phyloP scores from a whole-genome alignment of 495 filamentous ascomycete genomes.

The Beverwykella pulmonaria region DNA sequence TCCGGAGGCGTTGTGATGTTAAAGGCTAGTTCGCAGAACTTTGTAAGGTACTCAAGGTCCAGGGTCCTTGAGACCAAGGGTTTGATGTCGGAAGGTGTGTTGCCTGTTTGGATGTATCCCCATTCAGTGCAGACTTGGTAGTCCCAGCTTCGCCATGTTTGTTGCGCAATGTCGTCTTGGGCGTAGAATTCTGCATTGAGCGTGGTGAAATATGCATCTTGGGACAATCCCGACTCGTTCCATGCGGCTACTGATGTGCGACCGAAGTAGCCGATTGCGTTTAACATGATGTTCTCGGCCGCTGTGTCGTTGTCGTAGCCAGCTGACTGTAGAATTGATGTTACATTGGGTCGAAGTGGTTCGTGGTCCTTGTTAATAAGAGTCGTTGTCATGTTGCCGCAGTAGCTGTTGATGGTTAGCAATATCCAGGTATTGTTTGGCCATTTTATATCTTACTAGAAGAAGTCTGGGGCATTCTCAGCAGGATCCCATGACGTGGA shows the following conservation, averaged over 20 bases:
- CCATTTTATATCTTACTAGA: slow-evolving; percentile 39
- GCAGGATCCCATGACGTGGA: slow-evolving; percentile 62
- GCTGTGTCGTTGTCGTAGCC: slow-evolving; percentile 58
- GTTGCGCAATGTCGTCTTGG: slow-evolving; percentile 53
- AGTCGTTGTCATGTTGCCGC: slow-evolving; percentile 56
- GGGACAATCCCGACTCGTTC: slow-evolving; percentile 42
- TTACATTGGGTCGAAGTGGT: slow-evolving; percentile 46
- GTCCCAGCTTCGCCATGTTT: slow-evolving; percentile 40
- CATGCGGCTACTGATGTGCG: slow-evolving; percentile 47
- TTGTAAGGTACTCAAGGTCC: slow-evolving; percentile 55
- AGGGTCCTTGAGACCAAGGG: slow-evolving; percentile 68
- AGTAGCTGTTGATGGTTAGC: slow-evolving; percentile 58
- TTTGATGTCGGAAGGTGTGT: slow-evolving; percentile 57
- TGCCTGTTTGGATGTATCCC: slow-evolving; percentile 72
- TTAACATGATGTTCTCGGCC: slow-evolving; percentile 61
- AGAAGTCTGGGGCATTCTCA: slow-evolving; percentile 56
- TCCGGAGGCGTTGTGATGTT: slow-evolving; percentile 62
- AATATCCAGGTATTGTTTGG: background rate
- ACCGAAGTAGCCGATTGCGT: slow-evolving; percentile 67
- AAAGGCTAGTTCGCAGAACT: slow-evolving; percentile 63
- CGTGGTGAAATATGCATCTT: slow-evolving; percentile 58
- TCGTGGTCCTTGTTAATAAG: slow-evolving; percentile 54
- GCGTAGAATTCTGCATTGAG: slow-evolving; percentile 56
- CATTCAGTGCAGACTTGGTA: slow-evolving; percentile 56
- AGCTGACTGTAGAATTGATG: slow-evolving; percentile 54